Percentiles rank a stretch among this genome's conserved stretches.
phyloP scores from a whole-genome alignment of 768 basidiomycete species.

The Termitomyces sp. region DNA sequence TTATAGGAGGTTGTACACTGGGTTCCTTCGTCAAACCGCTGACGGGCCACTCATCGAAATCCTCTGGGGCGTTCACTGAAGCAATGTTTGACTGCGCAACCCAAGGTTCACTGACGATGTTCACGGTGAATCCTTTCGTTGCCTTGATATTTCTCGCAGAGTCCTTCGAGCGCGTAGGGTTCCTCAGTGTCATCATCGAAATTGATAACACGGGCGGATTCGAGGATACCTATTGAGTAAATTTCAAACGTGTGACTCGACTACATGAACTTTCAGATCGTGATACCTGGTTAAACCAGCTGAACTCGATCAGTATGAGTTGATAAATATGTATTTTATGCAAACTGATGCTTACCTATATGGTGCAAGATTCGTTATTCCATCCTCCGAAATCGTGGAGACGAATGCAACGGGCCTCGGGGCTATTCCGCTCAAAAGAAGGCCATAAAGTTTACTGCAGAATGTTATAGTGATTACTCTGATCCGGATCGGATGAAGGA shows the following conservation, averaged over 20 bases:
- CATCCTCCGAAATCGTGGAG: constrained; percentile 50
- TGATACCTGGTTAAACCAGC: constrained; percentile 36
- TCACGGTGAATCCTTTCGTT: constrained; percentile 66
- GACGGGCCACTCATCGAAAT: constrained; percentile 54
- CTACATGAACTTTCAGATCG: neutral
- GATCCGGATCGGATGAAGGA: neutral
- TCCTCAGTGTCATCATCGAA: constrained; percentile 16
- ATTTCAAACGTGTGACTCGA: constrained; percentile 12
- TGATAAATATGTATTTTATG: neutral
- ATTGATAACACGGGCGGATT: constrained; percentile 66
- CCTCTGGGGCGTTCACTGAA: constrained; percentile 46
- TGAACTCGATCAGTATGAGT: constrained; percentile 14
- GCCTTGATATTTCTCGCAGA: constrained; percentile 58
- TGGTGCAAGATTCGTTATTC: constrained; percentile 55
- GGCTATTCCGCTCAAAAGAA: constrained; percentile 48
- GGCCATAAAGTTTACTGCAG: constrained; percentile 32
- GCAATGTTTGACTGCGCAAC: constrained; percentile 49
- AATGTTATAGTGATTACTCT: neutral
- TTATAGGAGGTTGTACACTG: constrained; percentile 36
- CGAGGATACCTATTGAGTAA: constrained; percentile 39
- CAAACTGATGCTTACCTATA: constrained; percentile 31
- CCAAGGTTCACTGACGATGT: constrained; percentile 71
- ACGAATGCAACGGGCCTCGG: constrained; percentile 72
- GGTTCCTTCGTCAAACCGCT: constrained; percentile 54
- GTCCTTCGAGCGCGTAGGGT: constrained; percentile 37